A percentile compares a stretch with the other conserved stretches of the same genome.
Evolutionary conservation across 73 alveolate species (phyloP).

Genomic region (Urostyla sp.): DNA sequence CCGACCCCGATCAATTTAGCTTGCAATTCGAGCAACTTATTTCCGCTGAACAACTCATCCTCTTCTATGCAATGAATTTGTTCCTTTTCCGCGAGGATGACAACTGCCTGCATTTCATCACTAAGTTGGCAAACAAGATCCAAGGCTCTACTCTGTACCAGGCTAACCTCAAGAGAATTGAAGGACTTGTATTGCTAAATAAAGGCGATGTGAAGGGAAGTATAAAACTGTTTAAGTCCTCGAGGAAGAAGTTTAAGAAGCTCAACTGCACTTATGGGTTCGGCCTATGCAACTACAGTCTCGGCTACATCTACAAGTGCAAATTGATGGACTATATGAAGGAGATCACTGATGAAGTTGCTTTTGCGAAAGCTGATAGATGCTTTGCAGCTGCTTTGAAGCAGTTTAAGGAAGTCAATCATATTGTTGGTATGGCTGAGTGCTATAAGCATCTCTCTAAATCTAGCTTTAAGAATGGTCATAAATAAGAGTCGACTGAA

Average conservation of each 20-base stretch:
- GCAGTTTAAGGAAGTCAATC: constrained; percentile 15
- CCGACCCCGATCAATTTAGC: too few species aligned
- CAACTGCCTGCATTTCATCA: constrained; percentile 22
- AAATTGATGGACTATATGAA: constrained; percentile 13
- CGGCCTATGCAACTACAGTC: constrained; percentile 35
- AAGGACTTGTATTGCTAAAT: constrained; percentile 34
- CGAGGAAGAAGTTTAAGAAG: not conserved
- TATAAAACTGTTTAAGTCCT: not conserved
- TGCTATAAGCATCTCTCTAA: constrained; percentile 18
- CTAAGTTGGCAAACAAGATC: constrained; percentile 8
- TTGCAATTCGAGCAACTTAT: not conserved
- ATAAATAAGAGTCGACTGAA: not conserved
- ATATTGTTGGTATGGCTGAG: constrained; percentile 44
- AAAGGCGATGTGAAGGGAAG: not conserved
- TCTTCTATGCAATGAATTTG: constrained; percentile 43
- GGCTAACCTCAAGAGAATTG: constrained; percentile 47
- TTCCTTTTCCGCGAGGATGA: constrained; percentile 36
- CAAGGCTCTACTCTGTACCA: not conserved
- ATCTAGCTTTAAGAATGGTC: not conserved
- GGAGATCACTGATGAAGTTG: constrained; percentile 5
- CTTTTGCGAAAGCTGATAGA: not conserved
- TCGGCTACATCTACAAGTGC: constrained; percentile 43
- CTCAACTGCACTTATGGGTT: constrained; percentile 16
- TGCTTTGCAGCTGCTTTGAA: constrained; percentile 26
- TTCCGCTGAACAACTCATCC: constrained; percentile 43